phyloP scores from a whole-genome alignment of 352 stramenopile genomes.

The Lagenidium sp. region DNA sequence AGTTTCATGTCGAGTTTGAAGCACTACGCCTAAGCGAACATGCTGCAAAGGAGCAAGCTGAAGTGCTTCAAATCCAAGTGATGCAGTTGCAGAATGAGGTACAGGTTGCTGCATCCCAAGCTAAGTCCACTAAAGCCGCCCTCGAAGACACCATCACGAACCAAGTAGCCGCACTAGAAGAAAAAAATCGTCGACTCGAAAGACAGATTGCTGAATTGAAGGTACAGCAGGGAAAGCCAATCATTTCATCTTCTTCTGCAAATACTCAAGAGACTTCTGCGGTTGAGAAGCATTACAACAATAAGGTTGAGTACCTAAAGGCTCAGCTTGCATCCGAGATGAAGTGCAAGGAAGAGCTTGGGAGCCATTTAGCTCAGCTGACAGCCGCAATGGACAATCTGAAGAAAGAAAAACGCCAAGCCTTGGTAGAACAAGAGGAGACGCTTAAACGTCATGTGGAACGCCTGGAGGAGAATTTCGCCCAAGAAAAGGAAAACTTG shows the following conservation, averaged over 20 bases:
- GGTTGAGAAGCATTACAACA: slow-evolving; percentile 60
- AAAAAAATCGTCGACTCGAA: slow-evolving; percentile 56
- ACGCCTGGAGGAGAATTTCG: slow-evolving; percentile 29
- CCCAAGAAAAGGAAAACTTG: slow-evolving; percentile 45
- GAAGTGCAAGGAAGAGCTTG: slow-evolving; percentile 81
- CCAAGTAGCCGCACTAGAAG: slow-evolving; percentile 39
- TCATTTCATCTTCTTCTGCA: slow-evolving; percentile 4
- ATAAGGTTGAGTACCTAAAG: slow-evolving; percentile 82
- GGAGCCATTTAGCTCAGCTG: slow-evolving; percentile 48
- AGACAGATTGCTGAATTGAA: slow-evolving; percentile 38
- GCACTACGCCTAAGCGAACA: slow-evolving; percentile 49
- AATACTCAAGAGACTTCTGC: slow-evolving; percentile 25
- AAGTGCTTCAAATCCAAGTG: slow-evolving; percentile 35
- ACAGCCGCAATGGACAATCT: slow-evolving; percentile 51
- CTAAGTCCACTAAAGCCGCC: slow-evolving; percentile 30
- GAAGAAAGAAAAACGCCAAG: slow-evolving; percentile 53
- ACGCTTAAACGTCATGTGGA: slow-evolving; percentile 41
- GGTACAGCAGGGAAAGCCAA: slow-evolving; percentile 10
- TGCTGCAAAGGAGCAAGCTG: slow-evolving; percentile 42
- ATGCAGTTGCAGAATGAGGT: slow-evolving; percentile 40
- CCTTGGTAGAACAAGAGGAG: slow-evolving; percentile 45
- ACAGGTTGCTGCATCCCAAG: slow-evolving; percentile 38
- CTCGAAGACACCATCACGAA: slow-evolving; percentile 45
- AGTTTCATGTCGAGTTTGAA: slow-evolving; percentile 63
- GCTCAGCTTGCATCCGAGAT: slow-evolving; percentile 76